These are phyloP conservation scores for Paramecium pentaurelia DNA, from an alignment of 73 alveolate species.

Conservation along the genomic window DNA sequence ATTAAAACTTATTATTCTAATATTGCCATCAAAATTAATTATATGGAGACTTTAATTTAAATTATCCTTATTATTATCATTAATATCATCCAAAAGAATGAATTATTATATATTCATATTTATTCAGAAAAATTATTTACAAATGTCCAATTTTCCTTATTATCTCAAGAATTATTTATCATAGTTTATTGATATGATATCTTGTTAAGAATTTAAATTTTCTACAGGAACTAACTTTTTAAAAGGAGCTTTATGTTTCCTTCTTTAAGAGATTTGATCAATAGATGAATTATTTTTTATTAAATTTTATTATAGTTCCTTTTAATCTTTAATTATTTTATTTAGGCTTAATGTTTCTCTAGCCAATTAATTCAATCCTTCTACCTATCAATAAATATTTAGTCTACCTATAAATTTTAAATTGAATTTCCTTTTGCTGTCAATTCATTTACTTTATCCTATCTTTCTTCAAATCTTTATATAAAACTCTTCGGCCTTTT, in stretches of 20 bases:
- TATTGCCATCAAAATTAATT: neutral
- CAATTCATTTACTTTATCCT: neutral
- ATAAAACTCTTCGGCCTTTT: neutral
- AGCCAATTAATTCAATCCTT: neutral
- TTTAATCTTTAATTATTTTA: neutral
- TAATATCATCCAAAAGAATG: neutral
- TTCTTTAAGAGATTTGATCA: neutral
- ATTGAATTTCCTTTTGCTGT: neutral
- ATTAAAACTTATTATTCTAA: neutral
- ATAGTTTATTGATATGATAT: neutral
- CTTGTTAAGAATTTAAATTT: neutral
- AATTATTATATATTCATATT: neutral
- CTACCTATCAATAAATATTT: neutral
- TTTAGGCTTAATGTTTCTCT: neutral
- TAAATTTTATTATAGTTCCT: neutral
- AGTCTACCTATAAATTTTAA: neutral
- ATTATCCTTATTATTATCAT: neutral
- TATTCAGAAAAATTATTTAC: neutral
- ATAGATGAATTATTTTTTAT: neutral
- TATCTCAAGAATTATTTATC: neutral
- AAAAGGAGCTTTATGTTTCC: neutral
- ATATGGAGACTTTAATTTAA: neutral
- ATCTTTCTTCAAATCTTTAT: neutral
- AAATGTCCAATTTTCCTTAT: slow-evolving; percentile 26
- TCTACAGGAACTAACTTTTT: neutral